Evolutionary conservation across 1,139 yeast species (phyloP).

Genomic region (Spencermartinsiella ligniputridi): DNA sequence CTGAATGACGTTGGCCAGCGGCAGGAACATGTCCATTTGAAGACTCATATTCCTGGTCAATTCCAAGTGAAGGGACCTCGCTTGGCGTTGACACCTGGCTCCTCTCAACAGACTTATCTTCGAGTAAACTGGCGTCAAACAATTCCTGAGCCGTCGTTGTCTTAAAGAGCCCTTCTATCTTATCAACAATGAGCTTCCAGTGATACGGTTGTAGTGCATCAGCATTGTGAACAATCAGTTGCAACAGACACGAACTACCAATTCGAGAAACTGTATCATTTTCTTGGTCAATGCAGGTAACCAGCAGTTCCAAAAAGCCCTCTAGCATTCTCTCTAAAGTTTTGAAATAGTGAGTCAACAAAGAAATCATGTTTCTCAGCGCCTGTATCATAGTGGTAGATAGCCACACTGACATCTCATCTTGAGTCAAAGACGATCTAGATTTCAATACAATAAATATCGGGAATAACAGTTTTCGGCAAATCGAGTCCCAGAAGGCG

Average conservation of each 20-base stretch:
- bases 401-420: slow-evolving; percentile 89
- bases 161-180: slow-evolving; percentile 66
- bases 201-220: slow-evolving; percentile 57
- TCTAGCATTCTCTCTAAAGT: slow-evolving; percentile 67
- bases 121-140: slow-evolving; percentile 43
- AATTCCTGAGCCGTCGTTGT: slow-evolving; percentile 84
- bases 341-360: slow-evolving; percentile 76
- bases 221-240: slow-evolving; percentile 69
- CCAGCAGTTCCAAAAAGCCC: slow-evolving; percentile 71
- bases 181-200: slow-evolving; percentile 68
- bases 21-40: not conserved
- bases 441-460: slow-evolving; percentile 76
- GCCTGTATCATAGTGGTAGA: slow-evolving; percentile 97
- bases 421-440: slow-evolving; percentile 73
- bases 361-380: slow-evolving; percentile 76
- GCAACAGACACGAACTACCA: slow-evolving; percentile 84
- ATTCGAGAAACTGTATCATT: slow-evolving; percentile 94
- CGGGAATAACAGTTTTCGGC: slow-evolving; percentile 79
- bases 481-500: slow-evolving; percentile 78
- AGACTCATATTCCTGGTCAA: slow-evolving; percentile 13
- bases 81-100: not conserved
- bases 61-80: slow-evolving; percentile 9
- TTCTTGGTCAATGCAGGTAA: slow-evolving; percentile 91
- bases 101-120: slow-evolving; percentile 11
- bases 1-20: not conserved